These are phyloP conservation scores for Teunomyces stri DNA, from an alignment of 805 yeast species.

Conservation along the genomic window DNA sequence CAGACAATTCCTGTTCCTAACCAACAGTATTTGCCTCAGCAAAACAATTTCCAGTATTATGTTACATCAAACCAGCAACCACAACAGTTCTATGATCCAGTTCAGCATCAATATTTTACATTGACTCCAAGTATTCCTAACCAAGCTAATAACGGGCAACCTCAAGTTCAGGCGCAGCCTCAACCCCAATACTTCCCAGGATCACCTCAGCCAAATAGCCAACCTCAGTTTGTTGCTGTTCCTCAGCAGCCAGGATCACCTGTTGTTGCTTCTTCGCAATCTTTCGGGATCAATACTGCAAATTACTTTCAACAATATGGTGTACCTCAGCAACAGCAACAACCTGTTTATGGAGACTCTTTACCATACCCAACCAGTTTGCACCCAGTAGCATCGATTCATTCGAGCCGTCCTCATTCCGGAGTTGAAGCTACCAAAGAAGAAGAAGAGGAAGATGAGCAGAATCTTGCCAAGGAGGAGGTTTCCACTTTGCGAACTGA, in stretches of 20 bases:
- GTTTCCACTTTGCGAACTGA: slow-evolving; percentile 13
- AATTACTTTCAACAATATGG: slow-evolving; percentile 16
- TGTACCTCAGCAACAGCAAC: slow-evolving; percentile 9
- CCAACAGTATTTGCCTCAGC: slow-evolving; percentile 8
- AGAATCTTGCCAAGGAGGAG: slow-evolving; percentile 7
- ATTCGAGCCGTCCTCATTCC: slow-evolving; percentile 1
- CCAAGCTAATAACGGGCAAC: slow-evolving; percentile 11
- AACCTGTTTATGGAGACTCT: slow-evolving; percentile 8
- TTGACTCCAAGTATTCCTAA: slow-evolving; percentile 34
- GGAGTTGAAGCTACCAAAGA: background rate
- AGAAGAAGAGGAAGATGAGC: background rate
- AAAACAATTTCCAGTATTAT: slow-evolving; percentile 10
- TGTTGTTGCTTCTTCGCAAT: slow-evolving; percentile 5
- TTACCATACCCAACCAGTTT: slow-evolving; percentile 16
- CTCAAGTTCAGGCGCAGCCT: slow-evolving; percentile 18
- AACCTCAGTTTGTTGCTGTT: slow-evolving; percentile 10
- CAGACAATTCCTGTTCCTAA: slow-evolving; percentile 4
- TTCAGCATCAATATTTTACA: slow-evolving; percentile 42
- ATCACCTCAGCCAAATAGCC: slow-evolving; percentile 24
- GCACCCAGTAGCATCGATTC: slow-evolving; percentile 9
- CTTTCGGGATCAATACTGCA: slow-evolving; percentile 14
- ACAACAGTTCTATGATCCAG: slow-evolving; percentile 44
- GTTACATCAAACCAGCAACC: slow-evolving; percentile 27
- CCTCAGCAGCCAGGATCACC: slow-evolving; percentile 7
- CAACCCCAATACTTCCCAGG: slow-evolving; percentile 40